Evolutionary conservation across 139 green algal genomes (phyloP).

Genomic region (Auxenochlorella pyrenoidosa): DNA sequence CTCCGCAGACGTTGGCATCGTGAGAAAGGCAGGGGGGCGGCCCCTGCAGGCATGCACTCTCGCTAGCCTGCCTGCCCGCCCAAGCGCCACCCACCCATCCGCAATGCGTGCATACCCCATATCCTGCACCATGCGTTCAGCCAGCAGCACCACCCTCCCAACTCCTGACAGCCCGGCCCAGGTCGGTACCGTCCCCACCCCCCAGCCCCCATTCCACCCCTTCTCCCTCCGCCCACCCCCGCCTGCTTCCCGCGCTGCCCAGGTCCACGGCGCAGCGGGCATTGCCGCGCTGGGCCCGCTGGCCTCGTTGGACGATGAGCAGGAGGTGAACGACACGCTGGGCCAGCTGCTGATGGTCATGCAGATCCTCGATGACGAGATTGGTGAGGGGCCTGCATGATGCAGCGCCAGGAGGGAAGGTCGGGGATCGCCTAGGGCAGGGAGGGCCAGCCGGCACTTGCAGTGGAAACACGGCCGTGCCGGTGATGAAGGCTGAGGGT

Average conservation of each 20-base stretch:
- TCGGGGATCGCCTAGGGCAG: no score
- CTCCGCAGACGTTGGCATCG: not conserved
- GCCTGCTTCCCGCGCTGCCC: not conserved
- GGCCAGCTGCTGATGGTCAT: constrained; percentile 92
- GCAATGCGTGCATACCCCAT: no score
- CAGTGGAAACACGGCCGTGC: no score
- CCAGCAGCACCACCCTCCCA: no score
- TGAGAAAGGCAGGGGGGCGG: not conserved
- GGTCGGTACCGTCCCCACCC: no score
- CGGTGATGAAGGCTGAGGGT: no score
- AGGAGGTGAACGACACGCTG: constrained; percentile 67
- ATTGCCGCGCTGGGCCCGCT: not conserved
- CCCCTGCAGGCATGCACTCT: no score
- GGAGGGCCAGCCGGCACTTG: no score
- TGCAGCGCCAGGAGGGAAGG: no score
- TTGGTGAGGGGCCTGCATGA: constrained; percentile 52
- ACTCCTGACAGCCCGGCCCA: no score
- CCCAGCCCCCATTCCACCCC: not conserved
- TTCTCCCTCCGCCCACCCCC: not conserved
- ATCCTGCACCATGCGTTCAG: no score
- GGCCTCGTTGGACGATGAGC: constrained; percentile 15
- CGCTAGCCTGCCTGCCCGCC: not conserved
- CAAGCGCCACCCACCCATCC: no score
- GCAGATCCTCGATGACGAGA: constrained; percentile 85
- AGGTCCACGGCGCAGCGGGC: not conserved